phyloP scores from a whole-genome alignment of 106 monocot species.

The Phalaenopsis equestris region DNA sequence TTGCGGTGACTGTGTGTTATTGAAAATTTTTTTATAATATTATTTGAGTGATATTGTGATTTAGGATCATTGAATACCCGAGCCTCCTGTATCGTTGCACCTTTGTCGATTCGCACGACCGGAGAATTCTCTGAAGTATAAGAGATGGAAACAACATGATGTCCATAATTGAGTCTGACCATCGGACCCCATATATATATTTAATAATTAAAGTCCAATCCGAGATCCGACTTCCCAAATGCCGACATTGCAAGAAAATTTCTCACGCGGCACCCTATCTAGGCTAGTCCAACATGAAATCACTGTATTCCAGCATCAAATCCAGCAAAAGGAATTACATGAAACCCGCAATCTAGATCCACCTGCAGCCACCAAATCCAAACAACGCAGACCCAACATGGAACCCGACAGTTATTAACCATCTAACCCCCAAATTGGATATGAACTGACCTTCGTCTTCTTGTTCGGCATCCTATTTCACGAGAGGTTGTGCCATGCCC shows the following conservation, averaged over 20 bases:
- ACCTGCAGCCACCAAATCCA: slow-evolving; percentile 3
- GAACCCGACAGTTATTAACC: neutral
- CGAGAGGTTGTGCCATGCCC: slow-evolving; percentile 69
- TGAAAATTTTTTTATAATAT: too few species aligned
- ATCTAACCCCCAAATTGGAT: neutral
- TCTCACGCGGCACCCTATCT: neutral
- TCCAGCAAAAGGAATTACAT: neutral
- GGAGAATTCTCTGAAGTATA: slow-evolving; percentile 75
- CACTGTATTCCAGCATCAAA: too few species aligned
- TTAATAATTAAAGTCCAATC: too few species aligned
- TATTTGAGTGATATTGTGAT: neutral
- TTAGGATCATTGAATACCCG: slow-evolving; percentile 95
- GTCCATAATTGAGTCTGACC: neutral
- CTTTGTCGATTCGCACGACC: slow-evolving; percentile 91
- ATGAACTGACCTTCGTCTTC: slow-evolving; percentile 51
- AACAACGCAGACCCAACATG: slow-evolving; percentile 11
- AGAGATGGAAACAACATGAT: slow-evolving; percentile 8
- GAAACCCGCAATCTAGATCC: neutral
- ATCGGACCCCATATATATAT: too few species aligned
- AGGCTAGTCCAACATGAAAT: neutral
- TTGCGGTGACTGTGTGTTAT: too few species aligned
- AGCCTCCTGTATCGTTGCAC: slow-evolving; percentile 90
- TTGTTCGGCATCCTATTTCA: slow-evolving; percentile 83
- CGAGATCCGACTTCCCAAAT: slow-evolving; percentile 18
- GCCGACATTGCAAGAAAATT: slow-evolving; percentile 8